Percentiles rank a stretch among this genome's conserved stretches.
These are phyloP conservation scores for Bipolaris gigantea DNA, from an alignment of 2,329 filamentous ascomycete genomes.

Conservation along the genomic window DNA sequence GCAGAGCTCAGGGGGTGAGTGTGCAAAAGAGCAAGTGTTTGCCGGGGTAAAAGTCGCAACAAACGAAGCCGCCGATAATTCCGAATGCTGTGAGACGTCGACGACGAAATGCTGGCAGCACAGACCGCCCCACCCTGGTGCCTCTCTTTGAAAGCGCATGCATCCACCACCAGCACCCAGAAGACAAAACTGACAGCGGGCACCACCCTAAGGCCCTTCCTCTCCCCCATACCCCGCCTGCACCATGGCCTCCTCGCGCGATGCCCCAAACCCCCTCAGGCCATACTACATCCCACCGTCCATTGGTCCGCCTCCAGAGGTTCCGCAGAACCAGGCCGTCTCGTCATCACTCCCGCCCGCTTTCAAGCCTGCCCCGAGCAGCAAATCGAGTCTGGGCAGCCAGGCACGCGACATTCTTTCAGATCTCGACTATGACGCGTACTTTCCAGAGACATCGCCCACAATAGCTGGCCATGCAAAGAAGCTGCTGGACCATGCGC, in stretches of 20 bases:
- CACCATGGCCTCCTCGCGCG: constrained; percentile 49
- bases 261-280: constrained; percentile 63
- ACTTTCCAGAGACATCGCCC: constrained; percentile 75
- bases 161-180: constrained; percentile 10
- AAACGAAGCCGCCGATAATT: constrained; percentile 13
- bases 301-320: constrained; percentile 60
- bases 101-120: constrained; percentile 13
- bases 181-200: constrained; percentile 9
- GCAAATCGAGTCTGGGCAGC: constrained; percentile 57
- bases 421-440: constrained; percentile 90
- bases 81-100: constrained; percentile 22
- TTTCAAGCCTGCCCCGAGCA: constrained; percentile 42
- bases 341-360: constrained; percentile 36
- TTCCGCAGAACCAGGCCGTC: constrained; percentile 38
- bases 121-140: constrained; percentile 5
- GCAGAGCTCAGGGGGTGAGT: not conserved
- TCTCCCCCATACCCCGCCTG: not conserved
- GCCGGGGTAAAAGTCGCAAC: constrained; percentile 2
- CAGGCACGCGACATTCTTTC: constrained; percentile 82
- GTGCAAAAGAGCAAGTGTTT: constrained; percentile 4
- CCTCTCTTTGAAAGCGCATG: constrained; percentile 9
- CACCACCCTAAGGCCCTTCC: constrained; percentile 2
- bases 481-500: constrained; percentile 76
- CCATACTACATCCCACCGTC: constrained; percentile 73
- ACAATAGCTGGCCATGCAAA: constrained; percentile 70